These are phyloP conservation scores for Phytophthora podocarpi DNA, from an alignment of 352 stramenopile genomes.

Conservation along the genomic window DNA sequence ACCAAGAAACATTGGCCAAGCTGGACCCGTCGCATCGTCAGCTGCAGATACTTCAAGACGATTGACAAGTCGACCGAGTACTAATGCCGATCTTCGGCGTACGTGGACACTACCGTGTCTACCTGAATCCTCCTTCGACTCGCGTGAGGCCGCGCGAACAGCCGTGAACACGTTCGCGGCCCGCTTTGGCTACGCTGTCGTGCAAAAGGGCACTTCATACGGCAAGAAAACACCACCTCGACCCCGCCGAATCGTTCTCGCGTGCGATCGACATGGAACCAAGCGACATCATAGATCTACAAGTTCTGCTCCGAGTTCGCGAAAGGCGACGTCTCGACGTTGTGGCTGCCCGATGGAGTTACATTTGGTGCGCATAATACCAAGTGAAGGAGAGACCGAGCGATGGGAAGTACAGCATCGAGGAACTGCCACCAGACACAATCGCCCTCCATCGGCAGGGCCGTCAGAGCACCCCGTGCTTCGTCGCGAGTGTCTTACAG, in stretches of 20 bases:
- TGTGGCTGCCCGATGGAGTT: neutral
- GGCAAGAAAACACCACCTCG: neutral
- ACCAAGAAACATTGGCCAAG: no score
- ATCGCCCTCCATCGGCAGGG: no score
- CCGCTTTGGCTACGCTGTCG: neutral
- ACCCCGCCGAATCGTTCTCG: neutral
- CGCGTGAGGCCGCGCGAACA: neutral
- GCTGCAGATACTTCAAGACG: no score
- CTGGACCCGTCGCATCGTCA: no score
- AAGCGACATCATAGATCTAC: neutral
- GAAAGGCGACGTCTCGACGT: neutral
- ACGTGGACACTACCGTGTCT: neutral
- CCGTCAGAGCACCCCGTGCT: no score
- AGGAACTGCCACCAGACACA: no score
- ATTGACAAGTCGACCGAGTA: no score
- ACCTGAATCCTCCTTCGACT: neutral
- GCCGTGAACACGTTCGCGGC: neutral
- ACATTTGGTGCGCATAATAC: conserved; percentile 4
- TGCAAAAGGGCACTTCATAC: neutral
- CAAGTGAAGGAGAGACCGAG: neutral
- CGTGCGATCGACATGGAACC: neutral
- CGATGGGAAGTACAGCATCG: neutral
- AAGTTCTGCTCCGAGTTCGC: neutral
- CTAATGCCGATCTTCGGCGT: no score
- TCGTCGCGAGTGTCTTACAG: no score